Evolutionary conservation across 1,139 yeast species (phyloP).

Genomic region (Debaryomycetaceae sp.): DNA sequence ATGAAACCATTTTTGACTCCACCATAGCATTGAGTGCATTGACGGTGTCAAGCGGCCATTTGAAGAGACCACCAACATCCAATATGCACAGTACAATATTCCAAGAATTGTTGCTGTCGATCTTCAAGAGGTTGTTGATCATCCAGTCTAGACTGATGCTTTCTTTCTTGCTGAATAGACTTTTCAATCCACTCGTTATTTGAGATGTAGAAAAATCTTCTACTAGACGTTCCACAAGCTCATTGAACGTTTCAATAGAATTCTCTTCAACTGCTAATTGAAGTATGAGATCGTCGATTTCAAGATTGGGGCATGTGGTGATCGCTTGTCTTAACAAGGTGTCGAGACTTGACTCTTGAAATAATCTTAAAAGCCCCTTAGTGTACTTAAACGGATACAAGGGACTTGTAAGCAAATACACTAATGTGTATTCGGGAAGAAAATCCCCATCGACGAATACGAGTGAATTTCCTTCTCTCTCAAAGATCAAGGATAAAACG

Average conservation of each 20-base stretch:
- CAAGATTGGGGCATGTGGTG: constrained; percentile 69
- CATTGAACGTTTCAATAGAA: constrained; percentile 63
- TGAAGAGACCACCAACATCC: constrained; percentile 71
- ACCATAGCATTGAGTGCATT: constrained; percentile 42
- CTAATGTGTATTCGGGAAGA: constrained; percentile 58
- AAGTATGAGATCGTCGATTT: constrained; percentile 57
- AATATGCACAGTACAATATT: constrained; percentile 58
- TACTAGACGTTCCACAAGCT: constrained; percentile 61
- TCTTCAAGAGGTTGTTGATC: constrained; percentile 24
- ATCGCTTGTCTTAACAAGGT: constrained; percentile 77
- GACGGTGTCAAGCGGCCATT: constrained; percentile 53
- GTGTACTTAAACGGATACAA: constrained; percentile 65
- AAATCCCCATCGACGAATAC: constrained; percentile 20
- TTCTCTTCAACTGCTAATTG: constrained; percentile 47
- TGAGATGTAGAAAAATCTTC: constrained; percentile 55
- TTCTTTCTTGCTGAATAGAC: constrained; percentile 15
- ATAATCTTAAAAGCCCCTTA: constrained; percentile 48
- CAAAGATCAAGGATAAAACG: constrained; percentile 45
- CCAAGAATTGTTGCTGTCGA: constrained; percentile 47
- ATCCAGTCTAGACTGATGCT: constrained; percentile 41
- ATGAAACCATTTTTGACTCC: constrained; percentile 45
- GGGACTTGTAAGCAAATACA: constrained; percentile 83
- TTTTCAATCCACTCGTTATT: constrained; percentile 35
- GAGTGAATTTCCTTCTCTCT: constrained; percentile 14
- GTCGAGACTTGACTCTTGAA: constrained; percentile 41